A percentile compares a stretch with the other conserved stretches of the same genome.
Conservation (phyloP, 2,329 filamentous ascomycete genomes). For the Bipolaris sorokiniana region DNA sequence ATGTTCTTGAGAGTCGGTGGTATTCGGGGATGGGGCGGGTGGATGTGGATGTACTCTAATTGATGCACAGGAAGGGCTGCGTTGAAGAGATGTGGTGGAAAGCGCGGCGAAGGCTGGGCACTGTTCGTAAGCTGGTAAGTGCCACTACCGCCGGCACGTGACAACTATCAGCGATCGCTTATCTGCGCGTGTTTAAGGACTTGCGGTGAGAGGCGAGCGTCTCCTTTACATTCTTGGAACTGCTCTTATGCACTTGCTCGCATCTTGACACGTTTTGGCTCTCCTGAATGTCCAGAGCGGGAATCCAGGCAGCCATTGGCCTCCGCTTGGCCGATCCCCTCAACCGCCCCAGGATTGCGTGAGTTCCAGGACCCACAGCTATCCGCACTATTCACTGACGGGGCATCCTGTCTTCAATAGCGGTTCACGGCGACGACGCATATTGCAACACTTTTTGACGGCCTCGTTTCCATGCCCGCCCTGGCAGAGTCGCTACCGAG, state of each 20-base stretch:
- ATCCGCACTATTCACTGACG: slow-evolving; percentile 18
- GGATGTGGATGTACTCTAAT: slow-evolving; percentile 48
- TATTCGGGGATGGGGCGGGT: slow-evolving; percentile 45
- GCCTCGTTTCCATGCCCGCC: not conserved
- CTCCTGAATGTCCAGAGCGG: slow-evolving; percentile 22
- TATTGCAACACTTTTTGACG: not conserved
- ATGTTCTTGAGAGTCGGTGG: slow-evolving; percentile 45
- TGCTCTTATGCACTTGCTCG: slow-evolving; percentile 25
- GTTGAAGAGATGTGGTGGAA: slow-evolving; percentile 45
- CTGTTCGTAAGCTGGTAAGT: slow-evolving; percentile 33
- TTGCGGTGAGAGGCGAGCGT: slow-evolving; percentile 26
- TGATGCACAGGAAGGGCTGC: slow-evolving; percentile 49
- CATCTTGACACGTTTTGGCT: slow-evolving; percentile 45
- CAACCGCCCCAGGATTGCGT: slow-evolving; percentile 35
- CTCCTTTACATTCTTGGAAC: slow-evolving; percentile 5
- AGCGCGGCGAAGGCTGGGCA: slow-evolving; percentile 36
- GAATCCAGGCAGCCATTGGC: slow-evolving; percentile 37
- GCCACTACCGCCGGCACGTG: slow-evolving; percentile 39
- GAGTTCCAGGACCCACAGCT: slow-evolving; percentile 30
- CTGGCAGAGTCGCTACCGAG: not conserved
- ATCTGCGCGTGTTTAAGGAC: slow-evolving; percentile 23
- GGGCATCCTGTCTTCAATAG: not conserved
- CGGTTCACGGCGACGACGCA: not conserved
- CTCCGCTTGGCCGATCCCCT: slow-evolving; percentile 27
- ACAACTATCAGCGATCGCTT: slow-evolving; percentile 32